Evolutionary conservation across 1,284 basidiomycete genomes (phyloP), one percentile per base, ranked within the genome.

Genomic region (Austroboletus niveus): DNA sequence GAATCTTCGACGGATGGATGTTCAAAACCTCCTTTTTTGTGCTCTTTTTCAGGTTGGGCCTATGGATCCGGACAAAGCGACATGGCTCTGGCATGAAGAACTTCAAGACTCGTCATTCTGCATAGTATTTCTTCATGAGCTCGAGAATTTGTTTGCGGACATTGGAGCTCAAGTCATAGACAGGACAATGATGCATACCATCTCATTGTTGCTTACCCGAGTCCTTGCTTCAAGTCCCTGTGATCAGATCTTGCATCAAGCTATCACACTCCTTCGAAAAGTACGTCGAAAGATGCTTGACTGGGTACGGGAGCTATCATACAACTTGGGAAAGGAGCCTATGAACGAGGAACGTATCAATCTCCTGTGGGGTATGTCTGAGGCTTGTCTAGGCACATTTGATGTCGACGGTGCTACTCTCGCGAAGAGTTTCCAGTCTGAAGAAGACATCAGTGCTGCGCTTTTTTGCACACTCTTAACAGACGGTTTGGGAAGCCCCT

Each of bases 41-140:
- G 68, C 76, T 20, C 66, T 63, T 1, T 73, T 66, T 59, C 75
- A 80, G 52, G 63, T 73, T 1, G 78, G 77, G 1, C 61, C 59
- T 2, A 38, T 61, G 20, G 36, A 48, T 59, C 4, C 32, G n/a
- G 15, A 43, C 0, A 57, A 51, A 17, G 54, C 51, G 29, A 15
- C 9, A 6, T 56, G 63, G 48, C 48, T 57, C 17, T 72, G 70
- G 64, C 74, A 75, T 53, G 20, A 46, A 5, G 67, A 71, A 17
- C 57, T 74, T 1, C 45, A 52, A 0, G 22, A 58, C 14, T n/a
- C 51, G 0, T 44, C 58, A 4, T 79, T 78, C 38, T 65, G 71
- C 6, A 2, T 20, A 2, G 50, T 55, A 1, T 53, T 78, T 0
- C 51, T 79, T 0, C 20, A 41, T 6, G 71, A 72, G 35, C 56